Evolutionary conservation across 208 protist genomes (phyloP).

Genomic region (Crithidia thermophila): DNA sequence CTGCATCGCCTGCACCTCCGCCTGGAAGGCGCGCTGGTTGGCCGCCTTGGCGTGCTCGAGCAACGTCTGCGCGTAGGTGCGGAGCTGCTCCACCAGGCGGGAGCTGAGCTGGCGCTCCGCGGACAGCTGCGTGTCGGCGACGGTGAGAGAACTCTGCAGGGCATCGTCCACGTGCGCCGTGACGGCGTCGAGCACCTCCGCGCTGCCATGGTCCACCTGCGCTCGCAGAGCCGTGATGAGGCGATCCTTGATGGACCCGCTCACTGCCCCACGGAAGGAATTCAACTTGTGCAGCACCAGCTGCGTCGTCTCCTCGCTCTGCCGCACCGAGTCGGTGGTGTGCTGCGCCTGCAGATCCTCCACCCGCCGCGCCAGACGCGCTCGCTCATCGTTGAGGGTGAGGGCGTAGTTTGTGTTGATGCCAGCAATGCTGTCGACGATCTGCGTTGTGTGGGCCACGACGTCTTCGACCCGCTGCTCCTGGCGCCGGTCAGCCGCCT

Average conservation of each 20-base stretch:
- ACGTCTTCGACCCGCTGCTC: slow-evolving; percentile 34
- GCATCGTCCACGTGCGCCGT: slow-evolving; percentile 21
- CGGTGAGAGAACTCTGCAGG: slow-evolving; percentile 23
- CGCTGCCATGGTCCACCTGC: slow-evolving; percentile 18
- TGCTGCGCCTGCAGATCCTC: slow-evolving; percentile 14
- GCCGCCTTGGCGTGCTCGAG: slow-evolving; percentile 33
- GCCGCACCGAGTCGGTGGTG: background rate
- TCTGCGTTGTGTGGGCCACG: slow-evolving; percentile 29
- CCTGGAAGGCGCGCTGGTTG: slow-evolving; percentile 39
- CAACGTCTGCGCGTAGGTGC: slow-evolving; percentile 32
- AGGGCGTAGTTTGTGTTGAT: slow-evolving; percentile 28
- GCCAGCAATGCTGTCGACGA: slow-evolving; percentile 26
- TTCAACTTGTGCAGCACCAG: slow-evolving; percentile 10
- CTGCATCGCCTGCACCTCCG: slow-evolving; percentile 48
- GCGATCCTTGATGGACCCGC: slow-evolving; percentile 16
- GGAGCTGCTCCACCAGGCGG: slow-evolving; percentile 47
- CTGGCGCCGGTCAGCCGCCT: slow-evolving; percentile 18
- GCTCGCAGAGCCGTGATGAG: slow-evolving; percentile 10
- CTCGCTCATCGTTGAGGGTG: slow-evolving; percentile 22
- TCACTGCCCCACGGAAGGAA: slow-evolving; percentile 12
- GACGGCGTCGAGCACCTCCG: slow-evolving; percentile 16
- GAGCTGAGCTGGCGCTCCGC: slow-evolving; percentile 44
- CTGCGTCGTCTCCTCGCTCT: slow-evolving; percentile 11
- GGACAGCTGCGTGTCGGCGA: slow-evolving; percentile 34
- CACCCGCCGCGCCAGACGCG: slow-evolving; percentile 3